Evolutionary conservation across 2,329 filamentous ascomycete genomes (phyloP).

Genomic region (Botrytis byssoidea): DNA sequence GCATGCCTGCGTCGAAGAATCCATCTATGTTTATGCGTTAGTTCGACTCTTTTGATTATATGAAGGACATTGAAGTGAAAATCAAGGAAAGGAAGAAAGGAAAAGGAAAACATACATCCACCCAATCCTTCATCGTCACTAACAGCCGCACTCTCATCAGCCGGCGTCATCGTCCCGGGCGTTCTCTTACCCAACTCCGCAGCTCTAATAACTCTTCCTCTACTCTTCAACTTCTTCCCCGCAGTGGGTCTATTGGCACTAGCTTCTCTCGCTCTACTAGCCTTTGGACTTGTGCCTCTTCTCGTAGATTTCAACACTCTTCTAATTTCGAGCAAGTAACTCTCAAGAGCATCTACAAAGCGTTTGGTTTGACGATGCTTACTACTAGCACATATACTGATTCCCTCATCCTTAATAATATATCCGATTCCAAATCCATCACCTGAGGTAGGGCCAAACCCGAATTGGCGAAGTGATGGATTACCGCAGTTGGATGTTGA

Average conservation of each 20-base stretch:
- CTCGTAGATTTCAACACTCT: constrained; percentile 73
- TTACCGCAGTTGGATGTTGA: constrained; percentile 99
- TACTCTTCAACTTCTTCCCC: constrained; percentile 59
- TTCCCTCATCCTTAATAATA: constrained; percentile 93
- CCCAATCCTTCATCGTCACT: constrained; percentile 89
- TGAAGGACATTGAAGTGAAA: not conserved
- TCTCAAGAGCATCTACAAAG: constrained; percentile 85
- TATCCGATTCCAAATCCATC: constrained; percentile 98
- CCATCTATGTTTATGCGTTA: constrained; percentile 61
- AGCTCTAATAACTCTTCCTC: constrained; percentile 69
- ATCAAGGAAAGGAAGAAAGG: not conserved
- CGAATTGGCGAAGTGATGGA: constrained; percentile 89
- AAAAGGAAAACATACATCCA: constrained; percentile 69
- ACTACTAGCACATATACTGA: constrained; percentile 87
- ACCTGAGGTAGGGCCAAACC: constrained; percentile 89
- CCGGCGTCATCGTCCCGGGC: constrained; percentile 56
- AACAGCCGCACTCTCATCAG: constrained; percentile 66
- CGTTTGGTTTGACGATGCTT: constrained; percentile 93
- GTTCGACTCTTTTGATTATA: not conserved
- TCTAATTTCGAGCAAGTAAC: constrained; percentile 86
- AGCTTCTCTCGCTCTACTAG: constrained; percentile 59
- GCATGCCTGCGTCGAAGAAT: constrained; percentile 96
- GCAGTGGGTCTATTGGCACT: constrained; percentile 40
- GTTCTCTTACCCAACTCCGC: constrained; percentile 44
- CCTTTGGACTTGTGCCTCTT: constrained; percentile 49